A percentile compares a stretch with the other conserved stretches of the same genome.
phyloP scores from a whole-genome alignment of 257 asterid species.

The Solanum microdontum region DNA sequence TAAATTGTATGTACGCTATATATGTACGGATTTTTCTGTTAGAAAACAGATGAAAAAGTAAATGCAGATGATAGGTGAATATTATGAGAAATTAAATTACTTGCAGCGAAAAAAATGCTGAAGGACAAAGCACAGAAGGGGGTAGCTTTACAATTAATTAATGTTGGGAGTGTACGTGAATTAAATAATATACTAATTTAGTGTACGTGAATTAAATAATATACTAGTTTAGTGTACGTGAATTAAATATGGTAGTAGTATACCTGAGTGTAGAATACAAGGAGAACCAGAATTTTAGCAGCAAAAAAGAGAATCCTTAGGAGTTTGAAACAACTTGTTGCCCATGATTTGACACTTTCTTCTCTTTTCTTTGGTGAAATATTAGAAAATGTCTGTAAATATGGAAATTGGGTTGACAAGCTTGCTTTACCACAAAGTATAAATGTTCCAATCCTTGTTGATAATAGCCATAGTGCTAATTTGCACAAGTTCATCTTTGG shows the following conservation, averaged over 20 bases:
- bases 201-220: neutral
- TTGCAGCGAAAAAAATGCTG: neutral
- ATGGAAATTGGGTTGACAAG: constrained; percentile 41
- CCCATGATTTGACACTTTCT: constrained; percentile 47
- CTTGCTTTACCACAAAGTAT: constrained; percentile 46
- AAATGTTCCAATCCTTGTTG: constrained; percentile 62
- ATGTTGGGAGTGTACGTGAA: neutral
- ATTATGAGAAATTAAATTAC: neutral
- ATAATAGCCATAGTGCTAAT: constrained; percentile 32
- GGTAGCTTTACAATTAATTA: neutral
- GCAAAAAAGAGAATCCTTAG: constrained; percentile 30
- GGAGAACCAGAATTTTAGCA: constrained; percentile 32
- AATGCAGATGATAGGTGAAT: neutral
- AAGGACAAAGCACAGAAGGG: neutral
- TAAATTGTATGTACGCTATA: neutral
- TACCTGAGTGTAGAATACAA: constrained; percentile 61
- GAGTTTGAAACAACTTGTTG: constrained; percentile 31
- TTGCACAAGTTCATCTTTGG: constrained; percentile 26
- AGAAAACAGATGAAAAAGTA: neutral
- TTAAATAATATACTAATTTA: neutral
- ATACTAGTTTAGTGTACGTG: neutral
- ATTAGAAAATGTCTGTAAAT: constrained; percentile 37
- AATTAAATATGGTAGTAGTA: neutral
- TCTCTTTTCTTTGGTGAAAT: constrained; percentile 26
- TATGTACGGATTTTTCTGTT: neutral